phyloP scores from a whole-genome alignment of 73 alveolate species.

The Tetrahymena malaccensis region DNA sequence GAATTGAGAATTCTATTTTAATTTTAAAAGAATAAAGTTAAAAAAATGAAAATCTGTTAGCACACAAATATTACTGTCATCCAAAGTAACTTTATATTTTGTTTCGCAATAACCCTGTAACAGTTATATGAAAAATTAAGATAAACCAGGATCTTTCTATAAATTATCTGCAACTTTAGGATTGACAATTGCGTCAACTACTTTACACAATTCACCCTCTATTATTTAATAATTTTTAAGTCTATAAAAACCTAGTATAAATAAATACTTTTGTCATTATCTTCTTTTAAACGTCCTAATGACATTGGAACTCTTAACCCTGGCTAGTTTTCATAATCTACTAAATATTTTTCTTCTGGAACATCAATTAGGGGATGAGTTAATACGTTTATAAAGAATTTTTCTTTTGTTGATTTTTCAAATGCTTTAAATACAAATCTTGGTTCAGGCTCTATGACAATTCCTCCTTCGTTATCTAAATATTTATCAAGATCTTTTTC shows the following conservation, averaged over 20 bases:
- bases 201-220: slow-evolving; percentile 50
- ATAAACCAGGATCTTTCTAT: slow-evolving; percentile 8
- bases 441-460: slow-evolving; percentile 34
- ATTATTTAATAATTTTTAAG: not conserved
- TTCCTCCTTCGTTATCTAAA: slow-evolving; percentile 49
- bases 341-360: slow-evolving; percentile 40
- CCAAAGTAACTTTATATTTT: slow-evolving; percentile 33
- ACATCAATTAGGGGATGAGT: slow-evolving; percentile 40
- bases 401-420: slow-evolving; percentile 35
- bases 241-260: not conserved
- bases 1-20: slow-evolving; percentile 11
- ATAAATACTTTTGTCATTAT: slow-evolving; percentile 38
- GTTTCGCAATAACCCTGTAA: slow-evolving; percentile 3
- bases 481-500: slow-evolving; percentile 14
- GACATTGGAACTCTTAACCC: slow-evolving; percentile 55
- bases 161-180: slow-evolving; percentile 41
- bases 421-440: slow-evolving; percentile 32
- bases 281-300: slow-evolving; percentile 41
- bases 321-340: slow-evolving; percentile 26
- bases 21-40: not conserved
- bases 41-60: not conserved
- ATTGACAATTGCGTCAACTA: slow-evolving; percentile 36
- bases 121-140: slow-evolving; percentile 30
- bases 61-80: slow-evolving; percentile 17
- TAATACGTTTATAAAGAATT: slow-evolving; percentile 39